phyloP scores from a whole-genome alignment of 495 filamentous ascomycete species.

The Talaromyces adpressus region DNA sequence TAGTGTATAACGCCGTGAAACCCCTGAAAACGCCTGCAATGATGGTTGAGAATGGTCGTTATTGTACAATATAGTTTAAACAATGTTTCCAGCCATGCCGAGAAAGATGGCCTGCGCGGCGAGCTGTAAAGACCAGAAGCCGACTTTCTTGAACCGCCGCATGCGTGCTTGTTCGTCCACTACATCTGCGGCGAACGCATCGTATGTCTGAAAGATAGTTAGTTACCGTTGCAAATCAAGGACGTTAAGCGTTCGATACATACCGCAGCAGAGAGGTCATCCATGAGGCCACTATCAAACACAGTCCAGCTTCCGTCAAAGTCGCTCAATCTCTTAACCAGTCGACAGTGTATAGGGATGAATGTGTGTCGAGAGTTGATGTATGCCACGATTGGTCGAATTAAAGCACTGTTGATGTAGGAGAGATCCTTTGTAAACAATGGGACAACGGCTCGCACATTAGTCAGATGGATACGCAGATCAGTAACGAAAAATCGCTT shows the following conservation, averaged over 20 bases:
- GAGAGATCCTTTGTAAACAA: slow-evolving; percentile 85
- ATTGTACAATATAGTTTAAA: slow-evolving; percentile 30
- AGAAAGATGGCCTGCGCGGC: slow-evolving; percentile 92
- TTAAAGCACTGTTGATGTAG: slow-evolving; percentile 91
- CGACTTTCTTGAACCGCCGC: slow-evolving; percentile 88
- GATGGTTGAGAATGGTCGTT: slow-evolving; percentile 5
- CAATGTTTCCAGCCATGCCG: slow-evolving; percentile 84
- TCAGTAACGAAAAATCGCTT: slow-evolving; percentile 83
- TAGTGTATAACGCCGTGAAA: background rate
- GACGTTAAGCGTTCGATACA: slow-evolving; percentile 12
- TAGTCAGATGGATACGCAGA: slow-evolving; percentile 81
- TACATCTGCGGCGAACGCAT: slow-evolving; percentile 84
- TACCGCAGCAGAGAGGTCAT: slow-evolving; percentile 86
- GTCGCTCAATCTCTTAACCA: slow-evolving; percentile 78
- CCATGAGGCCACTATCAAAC: slow-evolving; percentile 90
- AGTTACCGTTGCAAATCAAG: background rate
- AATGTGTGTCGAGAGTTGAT: slow-evolving; percentile 91
- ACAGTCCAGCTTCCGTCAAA: slow-evolving; percentile 96
- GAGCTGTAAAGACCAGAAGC: slow-evolving; percentile 88
- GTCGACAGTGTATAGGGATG: slow-evolving; percentile 89
- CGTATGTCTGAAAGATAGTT: slow-evolving; percentile 55
- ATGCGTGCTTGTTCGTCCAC: slow-evolving; percentile 77
- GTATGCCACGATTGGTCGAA: slow-evolving; percentile 96
- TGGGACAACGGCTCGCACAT: slow-evolving; percentile 84
- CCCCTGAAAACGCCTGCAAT: slow-evolving; percentile 4